Base-by-base conservation (phyloP, 1,284 basidiomycete species). In the Pascua sp. region DNA sequence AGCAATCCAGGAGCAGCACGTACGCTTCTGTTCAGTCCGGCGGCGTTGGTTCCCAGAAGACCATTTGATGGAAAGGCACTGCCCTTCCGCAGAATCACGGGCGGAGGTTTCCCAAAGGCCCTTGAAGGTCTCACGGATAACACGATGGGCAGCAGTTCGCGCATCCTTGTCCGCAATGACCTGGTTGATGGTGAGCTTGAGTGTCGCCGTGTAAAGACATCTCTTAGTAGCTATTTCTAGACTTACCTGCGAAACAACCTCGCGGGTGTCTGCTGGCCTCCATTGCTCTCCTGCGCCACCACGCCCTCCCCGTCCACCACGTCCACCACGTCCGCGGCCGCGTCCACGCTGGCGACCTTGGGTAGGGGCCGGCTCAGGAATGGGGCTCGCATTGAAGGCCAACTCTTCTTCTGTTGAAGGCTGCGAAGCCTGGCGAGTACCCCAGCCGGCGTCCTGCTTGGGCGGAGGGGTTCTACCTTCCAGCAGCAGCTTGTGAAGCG, bases 71-170 rank as follows among this genome's bases (percentile, higher is more conserved):
- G 66, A 67, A 11, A 78, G 49, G 39, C 69, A 58, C 42, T 62
- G 64, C 2, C 67, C 70, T 11, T 59, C 57, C 47, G 60, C 67
- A 0, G 59, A 53, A 3, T 73, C 71, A 12, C 64, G 67, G 0
- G 68, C 64, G 10, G 65, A 65, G 17, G 86, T 91, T 47, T 93
- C 88, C 43, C 98, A 82, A 63, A 87, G 88, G 17, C 91, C 90
- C 1, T 77, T 80, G 70, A 98, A 96, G 5, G 91, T 75, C 59
- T 88, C 85, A 48, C 96, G 85, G 42, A 98, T 80, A 11, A 82
- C 78, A 73, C 89, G 83, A 73, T 98, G 95, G 55, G 96, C 82
- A 7, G 83, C 84, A 2, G 90, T 91, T 36, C 95, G 84, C 10
- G 83, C 84, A 36, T 85, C 82, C 77, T 98, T 98, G 18, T 86